These are phyloP conservation scores for Pogostemon cablin DNA, from an alignment of 257 asterid genomes.

Conservation along the genomic window DNA sequence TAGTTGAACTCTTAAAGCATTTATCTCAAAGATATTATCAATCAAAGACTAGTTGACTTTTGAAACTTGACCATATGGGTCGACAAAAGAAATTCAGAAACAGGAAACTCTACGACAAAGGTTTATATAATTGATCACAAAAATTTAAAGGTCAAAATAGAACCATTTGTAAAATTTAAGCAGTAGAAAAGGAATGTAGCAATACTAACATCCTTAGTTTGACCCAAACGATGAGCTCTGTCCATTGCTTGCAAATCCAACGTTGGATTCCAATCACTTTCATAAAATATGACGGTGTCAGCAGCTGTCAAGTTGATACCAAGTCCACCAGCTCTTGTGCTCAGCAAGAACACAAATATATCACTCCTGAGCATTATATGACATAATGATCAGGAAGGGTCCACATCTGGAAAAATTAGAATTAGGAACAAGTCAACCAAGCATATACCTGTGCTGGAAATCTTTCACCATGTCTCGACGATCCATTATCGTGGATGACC, in stretches of 20 bases:
- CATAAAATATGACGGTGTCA: constrained; percentile 95
- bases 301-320: constrained; percentile 98
- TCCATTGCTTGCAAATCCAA: constrained; percentile 98
- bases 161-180: constrained; percentile 15
- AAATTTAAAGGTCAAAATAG: neutral
- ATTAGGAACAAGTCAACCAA: neutral
- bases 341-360: constrained; percentile 91
- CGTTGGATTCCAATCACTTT: constrained; percentile 99
- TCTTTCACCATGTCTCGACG: constrained; percentile 99
- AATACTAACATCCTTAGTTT: constrained; percentile 81
- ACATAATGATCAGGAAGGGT: constrained; percentile 20
- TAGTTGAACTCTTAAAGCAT: neutral
- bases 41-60: neutral
- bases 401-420: constrained; percentile 5
- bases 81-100: neutral
- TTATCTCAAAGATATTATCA: neutral
- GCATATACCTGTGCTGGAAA: constrained; percentile 88
- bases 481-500: constrained; percentile 90
- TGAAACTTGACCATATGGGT: neutral
- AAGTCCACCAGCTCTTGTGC: constrained; percentile 99
- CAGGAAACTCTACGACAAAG: neutral
- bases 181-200: constrained; percentile 21
- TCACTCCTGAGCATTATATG: constrained; percentile 58
- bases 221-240: constrained; percentile 98
- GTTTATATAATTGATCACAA: too few relatives aligned